Evolutionary conservation across 139 green algal species (phyloP), one percentile per base, ranked within the genome.

Genomic region (Chlamydomonas schloesseri): DNA sequence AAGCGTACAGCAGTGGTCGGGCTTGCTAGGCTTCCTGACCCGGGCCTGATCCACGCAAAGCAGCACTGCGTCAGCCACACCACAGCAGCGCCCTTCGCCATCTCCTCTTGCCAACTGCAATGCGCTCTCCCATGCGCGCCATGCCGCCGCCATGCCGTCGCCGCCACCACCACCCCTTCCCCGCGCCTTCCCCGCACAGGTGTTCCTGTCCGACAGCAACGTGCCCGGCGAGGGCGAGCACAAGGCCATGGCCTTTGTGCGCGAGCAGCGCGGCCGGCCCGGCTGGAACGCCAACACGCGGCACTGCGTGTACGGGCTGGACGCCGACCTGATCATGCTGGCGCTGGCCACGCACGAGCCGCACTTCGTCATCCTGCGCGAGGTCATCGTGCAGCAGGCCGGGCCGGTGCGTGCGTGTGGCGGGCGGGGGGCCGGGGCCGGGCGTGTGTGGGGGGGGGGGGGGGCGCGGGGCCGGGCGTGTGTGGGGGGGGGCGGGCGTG

Each of bases 251-350:
- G 88, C 89, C 13, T 98, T 96, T 91, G 96, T 99, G 73, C 93
- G 97, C 9, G 90, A 97, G 93, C 95, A 99, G 93, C 93, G 98
- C 20, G 95, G 95, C 18, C 91, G 95, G 5, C 92, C 93, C 15
- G 96, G 96, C n/a, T 98, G 93, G 92, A 93, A 99, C 90, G 93
- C 98, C 71, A 96, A 96, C 93, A 98, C 96, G 23, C 62, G 88
- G 65, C 98, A 99, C 93, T 96, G 94, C 86, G 88, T 99, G 84
- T 99, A 99, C 87, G 98, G 98, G 50, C 93, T 99, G 88, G 98
- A 99, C 73, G 98, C 98, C 9, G 98, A 99, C 90, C 94, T 99
- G 17, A 99, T 99, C 94, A 99, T 99, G 97, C 91, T 99, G 47
- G 95, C 93, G 31, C 77, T 89, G 13, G 94, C 94, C 72, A 96